Conservation (phyloP, 2,329 filamentous ascomycete genomes). For the Plenodomus tracheiphilus region DNA sequence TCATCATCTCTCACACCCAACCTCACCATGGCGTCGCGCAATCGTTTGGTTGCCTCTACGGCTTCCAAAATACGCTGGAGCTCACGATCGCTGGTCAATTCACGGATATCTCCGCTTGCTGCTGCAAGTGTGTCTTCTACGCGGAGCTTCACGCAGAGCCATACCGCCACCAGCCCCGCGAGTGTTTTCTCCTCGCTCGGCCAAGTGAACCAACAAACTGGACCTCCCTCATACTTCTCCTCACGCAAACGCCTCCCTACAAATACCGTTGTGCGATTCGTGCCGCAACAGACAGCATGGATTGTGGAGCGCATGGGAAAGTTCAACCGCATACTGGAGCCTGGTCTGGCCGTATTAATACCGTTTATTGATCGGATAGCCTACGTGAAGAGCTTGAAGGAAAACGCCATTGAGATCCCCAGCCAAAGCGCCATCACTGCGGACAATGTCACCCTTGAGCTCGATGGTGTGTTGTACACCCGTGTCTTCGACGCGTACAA, state of each 20-base stretch:
- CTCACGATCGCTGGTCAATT: conserved; percentile 20
- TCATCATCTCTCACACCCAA: conserved; percentile 22
- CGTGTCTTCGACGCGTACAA: conserved; percentile 98
- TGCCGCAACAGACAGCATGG: conserved; percentile 99
- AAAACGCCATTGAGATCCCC: conserved; percentile 93
- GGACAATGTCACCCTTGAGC: conserved; percentile 95
- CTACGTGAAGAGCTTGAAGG: conserved; percentile 97
- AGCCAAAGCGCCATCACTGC: conserved; percentile 97
- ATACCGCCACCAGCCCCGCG: conserved; percentile 26
- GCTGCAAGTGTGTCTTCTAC: conserved; percentile 16
- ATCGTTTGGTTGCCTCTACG: conserved; percentile 36
- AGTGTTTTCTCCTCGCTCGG: conserved; percentile 36
- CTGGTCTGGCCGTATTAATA: conserved; percentile 83
- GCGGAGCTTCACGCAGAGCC: conserved; percentile 39
- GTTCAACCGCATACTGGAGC: conserved; percentile 90
- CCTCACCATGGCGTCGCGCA: conserved; percentile 39
- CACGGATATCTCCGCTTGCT: conserved; percentile 23
- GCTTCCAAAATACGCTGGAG: conserved; percentile 31
- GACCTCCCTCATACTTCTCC: conserved; percentile 79
- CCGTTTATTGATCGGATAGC: conserved; percentile 94
- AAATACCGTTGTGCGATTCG: conserved; percentile 94
- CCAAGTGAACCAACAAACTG: conserved; percentile 26
- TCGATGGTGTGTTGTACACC: conserved; percentile 95
- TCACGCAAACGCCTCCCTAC: conserved; percentile 69
- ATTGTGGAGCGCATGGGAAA: conserved; percentile 99